Evolutionary conservation across 257 asterid species (phyloP).

Genomic region (Nicotiana undulata): DNA sequence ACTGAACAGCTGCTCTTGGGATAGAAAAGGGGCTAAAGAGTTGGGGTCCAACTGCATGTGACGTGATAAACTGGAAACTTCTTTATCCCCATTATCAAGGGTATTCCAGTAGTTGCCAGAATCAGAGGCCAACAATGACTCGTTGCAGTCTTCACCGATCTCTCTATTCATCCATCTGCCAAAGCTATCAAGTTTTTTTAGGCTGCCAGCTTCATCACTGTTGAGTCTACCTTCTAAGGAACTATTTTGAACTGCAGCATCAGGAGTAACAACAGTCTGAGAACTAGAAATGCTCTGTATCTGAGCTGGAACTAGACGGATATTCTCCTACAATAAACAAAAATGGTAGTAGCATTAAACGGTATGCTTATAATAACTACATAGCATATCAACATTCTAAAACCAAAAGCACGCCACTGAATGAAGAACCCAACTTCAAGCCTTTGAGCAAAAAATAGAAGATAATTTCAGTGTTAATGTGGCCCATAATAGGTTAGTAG

Average conservation of each 20-base stretch:
- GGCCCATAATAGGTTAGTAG: neutral
- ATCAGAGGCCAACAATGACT: conserved; percentile 19
- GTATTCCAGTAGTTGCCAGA: conserved; percentile 17
- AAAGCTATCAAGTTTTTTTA: conserved; percentile 19
- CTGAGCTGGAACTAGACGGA: neutral
- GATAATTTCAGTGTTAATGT: neutral
- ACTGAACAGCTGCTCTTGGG: conserved; percentile 19
- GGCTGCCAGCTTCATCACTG: conserved; percentile 7
- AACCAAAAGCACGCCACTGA: neutral
- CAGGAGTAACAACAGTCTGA: neutral
- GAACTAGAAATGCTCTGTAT: neutral
- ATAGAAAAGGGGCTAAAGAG: conserved; percentile 12
- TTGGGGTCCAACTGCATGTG: conserved; percentile 21
- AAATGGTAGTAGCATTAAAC: neutral
- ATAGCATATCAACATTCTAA: neutral
- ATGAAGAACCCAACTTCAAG: neutral
- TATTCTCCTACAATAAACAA: neutral
- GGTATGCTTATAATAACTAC: neutral
- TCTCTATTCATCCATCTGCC: conserved; percentile 26
- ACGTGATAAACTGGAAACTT: conserved; percentile 11
- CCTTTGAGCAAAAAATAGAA: neutral
- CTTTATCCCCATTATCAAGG: conserved; percentile 18
- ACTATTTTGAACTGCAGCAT: conserved; percentile 11
- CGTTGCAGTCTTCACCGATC: conserved; percentile 11
- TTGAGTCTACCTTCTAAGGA: neutral